These are phyloP conservation scores for Dendryphion nanum DNA, from an alignment of 2,329 filamentous ascomycete genomes.

Conservation along the genomic window DNA sequence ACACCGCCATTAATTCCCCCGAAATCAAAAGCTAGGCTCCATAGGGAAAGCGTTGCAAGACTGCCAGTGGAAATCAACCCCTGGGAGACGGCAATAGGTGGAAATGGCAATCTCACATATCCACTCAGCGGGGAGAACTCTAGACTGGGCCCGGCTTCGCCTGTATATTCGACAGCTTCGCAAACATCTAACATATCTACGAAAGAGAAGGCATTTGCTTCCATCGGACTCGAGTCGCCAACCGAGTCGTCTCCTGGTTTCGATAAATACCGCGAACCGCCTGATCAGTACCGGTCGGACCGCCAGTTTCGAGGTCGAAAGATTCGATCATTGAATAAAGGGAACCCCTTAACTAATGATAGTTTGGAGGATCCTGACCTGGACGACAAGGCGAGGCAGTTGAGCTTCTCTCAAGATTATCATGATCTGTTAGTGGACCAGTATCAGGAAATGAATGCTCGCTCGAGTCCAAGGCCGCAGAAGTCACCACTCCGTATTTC, in stretches of 20 bases:
- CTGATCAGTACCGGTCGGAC: constrained; percentile 1
- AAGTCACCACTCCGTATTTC: too few species aligned
- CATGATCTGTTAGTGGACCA: constrained; percentile 25
- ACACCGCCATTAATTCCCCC: background rate
- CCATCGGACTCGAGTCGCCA: constrained; percentile 14
- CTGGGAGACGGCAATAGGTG: background rate
- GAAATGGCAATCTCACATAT: background rate
- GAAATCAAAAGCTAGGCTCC: background rate
- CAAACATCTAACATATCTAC: constrained; percentile 15
- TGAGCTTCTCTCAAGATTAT: constrained; percentile 32
- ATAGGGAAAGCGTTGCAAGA: too few species aligned
- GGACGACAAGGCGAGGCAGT: constrained; percentile 17
- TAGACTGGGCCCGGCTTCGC: background rate
- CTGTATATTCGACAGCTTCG: constrained; percentile 6
- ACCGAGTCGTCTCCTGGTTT: constrained; percentile 5
- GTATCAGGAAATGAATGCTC: constrained; percentile 17
- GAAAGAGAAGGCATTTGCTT: constrained; percentile 23
- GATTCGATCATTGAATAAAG: constrained; percentile 12
- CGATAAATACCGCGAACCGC: background rate
- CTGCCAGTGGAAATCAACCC: background rate
- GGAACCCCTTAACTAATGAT: constrained; percentile 12
- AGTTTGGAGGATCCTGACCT: constrained; percentile 16
- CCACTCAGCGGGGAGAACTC: background rate
- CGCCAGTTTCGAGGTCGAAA: constrained; percentile 12
- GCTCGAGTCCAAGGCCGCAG: too few species aligned